A percentile compares a stretch with the other conserved stretches of the same genome.
These are phyloP conservation scores for Apiospora aurea DNA, from an alignment of 2,329 filamentous ascomycete species.

Conservation along the genomic window DNA sequence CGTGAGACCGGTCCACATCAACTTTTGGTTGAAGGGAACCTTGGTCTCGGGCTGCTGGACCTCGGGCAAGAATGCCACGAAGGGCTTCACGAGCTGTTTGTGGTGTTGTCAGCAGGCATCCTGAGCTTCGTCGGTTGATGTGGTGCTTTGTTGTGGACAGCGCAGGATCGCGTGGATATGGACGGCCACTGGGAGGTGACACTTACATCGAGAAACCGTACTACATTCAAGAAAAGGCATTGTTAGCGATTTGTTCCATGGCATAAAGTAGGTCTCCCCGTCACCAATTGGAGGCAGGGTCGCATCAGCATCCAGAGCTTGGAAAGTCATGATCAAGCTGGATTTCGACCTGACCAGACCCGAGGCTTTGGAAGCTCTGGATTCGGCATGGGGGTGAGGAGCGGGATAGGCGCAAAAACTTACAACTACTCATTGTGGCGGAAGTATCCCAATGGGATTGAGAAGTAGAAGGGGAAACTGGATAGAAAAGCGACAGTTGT, in stretches of 20 bases:
- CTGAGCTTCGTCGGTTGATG: not conserved
- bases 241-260: constrained; percentile 24
- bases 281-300: not conserved
- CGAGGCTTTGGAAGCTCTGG: not conserved
- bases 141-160: not conserved
- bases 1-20: constrained; percentile 94
- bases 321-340: not conserved
- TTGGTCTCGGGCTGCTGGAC: constrained; percentile 98
- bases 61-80: constrained; percentile 99
- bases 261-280: too few species aligned
- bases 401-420: constrained; percentile 33
- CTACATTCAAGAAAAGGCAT: constrained; percentile 55
- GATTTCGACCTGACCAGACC: not conserved
- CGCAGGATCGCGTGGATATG: constrained; percentile 4
- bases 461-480: constrained; percentile 33
- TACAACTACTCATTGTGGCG: constrained; percentile 47
- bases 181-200: constrained; percentile 13
- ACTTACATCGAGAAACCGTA: constrained; percentile 87
- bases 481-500: constrained; percentile 29
- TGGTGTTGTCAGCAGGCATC: constrained; percentile 7
- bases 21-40: constrained; percentile 97
- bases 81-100: constrained; percentile 87
- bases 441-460: constrained; percentile 30
- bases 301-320: constrained; percentile 1
- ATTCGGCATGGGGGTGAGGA: not conserved